These are phyloP conservation scores for Erysimum pusillum DNA, from an alignment of 441 rosid species.

Conservation along the genomic window DNA sequence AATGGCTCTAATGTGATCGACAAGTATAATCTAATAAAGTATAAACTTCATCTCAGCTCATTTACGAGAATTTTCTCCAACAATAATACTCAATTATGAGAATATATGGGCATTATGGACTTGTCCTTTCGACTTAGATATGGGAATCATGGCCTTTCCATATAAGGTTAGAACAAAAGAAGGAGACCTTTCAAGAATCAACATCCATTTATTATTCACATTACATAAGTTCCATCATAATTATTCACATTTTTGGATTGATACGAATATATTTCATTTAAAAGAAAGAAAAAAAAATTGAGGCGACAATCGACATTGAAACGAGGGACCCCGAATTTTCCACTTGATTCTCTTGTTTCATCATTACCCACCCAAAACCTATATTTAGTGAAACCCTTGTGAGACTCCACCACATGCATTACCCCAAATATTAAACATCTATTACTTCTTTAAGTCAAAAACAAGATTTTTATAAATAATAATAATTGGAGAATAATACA, in stretches of 20 bases:
- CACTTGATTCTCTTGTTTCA: constrained; percentile 45
- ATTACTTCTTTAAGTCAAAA: constrained; percentile 9
- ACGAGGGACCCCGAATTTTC: constrained; percentile 44
- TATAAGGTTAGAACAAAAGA: constrained; percentile 34
- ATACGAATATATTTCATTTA: constrained; percentile 35
- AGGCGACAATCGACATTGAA: constrained; percentile 44
- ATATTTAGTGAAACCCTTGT: constrained; percentile 45
- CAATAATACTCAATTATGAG: constrained; percentile 17
- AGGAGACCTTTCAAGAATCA: constrained; percentile 36
- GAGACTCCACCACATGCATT: constrained; percentile 46
- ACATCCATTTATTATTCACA: constrained; percentile 31
- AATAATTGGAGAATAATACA: background rate
- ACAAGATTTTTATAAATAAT: background rate
- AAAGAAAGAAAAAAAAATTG: background rate
- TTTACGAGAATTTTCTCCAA: background rate
- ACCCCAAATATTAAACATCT: constrained; percentile 26
- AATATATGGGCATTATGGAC: constrained; percentile 20
- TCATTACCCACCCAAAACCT: constrained; percentile 45
- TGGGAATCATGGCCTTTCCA: constrained; percentile 42
- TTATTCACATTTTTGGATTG: constrained; percentile 38
- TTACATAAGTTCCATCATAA: constrained; percentile 35
- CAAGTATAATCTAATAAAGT: constrained; percentile 6
- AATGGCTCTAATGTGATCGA: constrained; percentile 19
- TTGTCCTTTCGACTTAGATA: constrained; percentile 43
- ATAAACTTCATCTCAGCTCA: constrained; percentile 16